Base-by-base conservation (phyloP, 495 filamentous ascomycete genomes). In the Neurospora sp. region DNA sequence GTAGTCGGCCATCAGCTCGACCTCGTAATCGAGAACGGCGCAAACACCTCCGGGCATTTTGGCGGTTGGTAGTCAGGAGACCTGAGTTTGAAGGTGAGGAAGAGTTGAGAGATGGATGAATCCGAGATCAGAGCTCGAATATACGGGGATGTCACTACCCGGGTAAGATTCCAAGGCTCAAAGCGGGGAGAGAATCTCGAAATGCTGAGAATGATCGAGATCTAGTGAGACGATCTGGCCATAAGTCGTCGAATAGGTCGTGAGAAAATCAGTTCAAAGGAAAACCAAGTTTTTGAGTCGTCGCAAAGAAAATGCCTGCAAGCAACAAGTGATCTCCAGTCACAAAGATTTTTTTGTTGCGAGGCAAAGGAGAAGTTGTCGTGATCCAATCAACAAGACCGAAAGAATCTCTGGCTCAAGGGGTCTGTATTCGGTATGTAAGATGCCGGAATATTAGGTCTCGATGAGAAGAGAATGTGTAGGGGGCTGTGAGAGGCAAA, bases 1-100 rank as follows among this genome's bases (percentile, higher is more conserved):
- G 83, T 97, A 99, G 78, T 98, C 94, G 71, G 94, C 92, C 94
- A 98, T 99, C 81, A 93, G 87, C 75, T 97, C 94, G 90, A 98
- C 96, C 80, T 98, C 96, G 82, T 99, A 99, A 85, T 99, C 96
- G 80, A 99, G 88, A 81, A 96, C 91, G 71, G 93, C 93, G 77
- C 96, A 94, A 46, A 99, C 96, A 76, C 96, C 96, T 84, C 96
- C 96, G 74, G 81, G 88, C 85, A 86, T 86, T 75, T 79, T 85
- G 81, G 44, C 74, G 69, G 78, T 59, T 72, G 71, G 53, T 41
- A 40, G 74, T 39, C 14, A 40, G 76, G 44, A 22, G 39, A 70
- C 22, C 18, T 40, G 70, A 39, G 27, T 16, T 65, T 9, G 53
- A 65, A 31, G 27, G 14, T 65, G 53, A 42, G 10, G 5, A 61